These are phyloP conservation scores for Glycine tomentella DNA, from an alignment of 306 rosid species.

Conservation along the genomic window DNA sequence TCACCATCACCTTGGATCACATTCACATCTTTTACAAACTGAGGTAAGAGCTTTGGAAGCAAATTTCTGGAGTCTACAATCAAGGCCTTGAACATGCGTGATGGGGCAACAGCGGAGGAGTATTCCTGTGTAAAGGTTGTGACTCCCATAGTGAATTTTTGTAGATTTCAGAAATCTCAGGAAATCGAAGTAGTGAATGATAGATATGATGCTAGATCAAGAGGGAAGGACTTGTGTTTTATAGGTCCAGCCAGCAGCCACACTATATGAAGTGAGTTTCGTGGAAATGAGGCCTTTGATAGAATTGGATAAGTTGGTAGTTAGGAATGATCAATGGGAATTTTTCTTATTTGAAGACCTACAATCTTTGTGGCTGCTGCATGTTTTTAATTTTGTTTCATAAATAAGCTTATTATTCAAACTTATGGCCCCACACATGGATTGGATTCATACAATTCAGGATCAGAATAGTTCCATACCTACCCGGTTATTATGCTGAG, in stretches of 20 bases:
- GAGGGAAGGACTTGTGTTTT: slow-evolving; percentile 37
- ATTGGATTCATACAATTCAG: neutral
- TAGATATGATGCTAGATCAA: neutral
- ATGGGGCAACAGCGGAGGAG: slow-evolving; percentile 58
- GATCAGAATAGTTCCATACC: neutral
- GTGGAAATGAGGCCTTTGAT: slow-evolving; percentile 38
- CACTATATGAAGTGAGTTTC: slow-evolving; percentile 45
- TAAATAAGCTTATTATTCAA: slow-evolving; percentile 36
- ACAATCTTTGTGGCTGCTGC: slow-evolving; percentile 55
- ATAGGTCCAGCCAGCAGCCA: slow-evolving; percentile 29
- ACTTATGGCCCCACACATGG: slow-evolving; percentile 32
- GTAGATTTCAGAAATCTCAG: slow-evolving; percentile 3
- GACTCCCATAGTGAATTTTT: slow-evolving; percentile 55
- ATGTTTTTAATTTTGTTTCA: slow-evolving; percentile 27
- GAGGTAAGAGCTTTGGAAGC: slow-evolving; percentile 79
- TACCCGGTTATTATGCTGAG: neutral
- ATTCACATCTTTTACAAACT: slow-evolving; percentile 61
- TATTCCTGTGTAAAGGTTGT: slow-evolving; percentile 59
- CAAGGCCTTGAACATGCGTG: slow-evolving; percentile 74
- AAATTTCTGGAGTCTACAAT: slow-evolving; percentile 62
- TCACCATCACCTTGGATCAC: slow-evolving; percentile 72
- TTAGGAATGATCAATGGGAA: neutral
- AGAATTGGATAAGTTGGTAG: slow-evolving; percentile 18
- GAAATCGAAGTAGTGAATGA: slow-evolving; percentile 25
- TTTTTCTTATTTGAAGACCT: slow-evolving; percentile 45